These are phyloP conservation scores for Telfairia occidentalis DNA, from an alignment of 331 rosid species.

Conservation along the genomic window DNA sequence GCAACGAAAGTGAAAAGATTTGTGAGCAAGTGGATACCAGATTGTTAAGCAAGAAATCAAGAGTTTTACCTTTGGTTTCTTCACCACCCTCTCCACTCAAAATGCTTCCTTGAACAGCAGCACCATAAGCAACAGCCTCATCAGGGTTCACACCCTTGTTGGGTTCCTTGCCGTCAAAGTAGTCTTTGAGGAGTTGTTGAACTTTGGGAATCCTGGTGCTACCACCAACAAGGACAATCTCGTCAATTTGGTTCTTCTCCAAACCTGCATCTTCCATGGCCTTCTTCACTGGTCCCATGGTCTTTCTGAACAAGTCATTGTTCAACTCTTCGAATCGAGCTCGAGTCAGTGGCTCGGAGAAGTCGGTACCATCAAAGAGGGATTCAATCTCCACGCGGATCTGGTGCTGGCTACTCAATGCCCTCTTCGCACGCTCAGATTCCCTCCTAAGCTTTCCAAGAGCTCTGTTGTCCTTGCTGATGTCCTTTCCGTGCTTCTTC, in stretches of 20 bases:
- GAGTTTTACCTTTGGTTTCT: conserved; percentile 11
- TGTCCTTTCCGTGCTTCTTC: conserved; percentile 11
- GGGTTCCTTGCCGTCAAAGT: conserved; percentile 15
- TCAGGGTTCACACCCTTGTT: conserved; percentile 22
- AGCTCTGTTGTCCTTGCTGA: conserved; percentile 15
- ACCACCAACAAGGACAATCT: conserved; percentile 17
- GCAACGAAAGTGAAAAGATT: background rate
- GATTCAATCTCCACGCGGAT: conserved; percentile 11
- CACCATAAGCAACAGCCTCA: conserved; percentile 20
- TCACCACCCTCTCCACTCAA: conserved; percentile 14
- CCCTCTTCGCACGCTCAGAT: conserved; percentile 14
- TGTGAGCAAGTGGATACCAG: background rate
- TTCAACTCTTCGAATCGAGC: conserved; percentile 13
- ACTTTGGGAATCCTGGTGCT: conserved; percentile 17
- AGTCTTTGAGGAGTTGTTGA: conserved; percentile 10
- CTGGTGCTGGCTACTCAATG: conserved; percentile 12
- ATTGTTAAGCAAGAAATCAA: background rate
- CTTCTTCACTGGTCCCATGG: conserved; percentile 17
- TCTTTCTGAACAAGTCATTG: conserved; percentile 13
- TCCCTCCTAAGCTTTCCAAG: conserved; percentile 14
- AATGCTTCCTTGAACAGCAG: conserved; percentile 18
- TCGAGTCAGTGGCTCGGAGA: conserved; percentile 14
- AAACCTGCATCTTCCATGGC: conserved; percentile 16
- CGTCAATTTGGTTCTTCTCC: conserved; percentile 11
- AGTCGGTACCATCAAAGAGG: conserved; percentile 6